Evolutionary conservation across 805 yeast genomes (phyloP).

Genomic region (Yarrowia sp.): DNA sequence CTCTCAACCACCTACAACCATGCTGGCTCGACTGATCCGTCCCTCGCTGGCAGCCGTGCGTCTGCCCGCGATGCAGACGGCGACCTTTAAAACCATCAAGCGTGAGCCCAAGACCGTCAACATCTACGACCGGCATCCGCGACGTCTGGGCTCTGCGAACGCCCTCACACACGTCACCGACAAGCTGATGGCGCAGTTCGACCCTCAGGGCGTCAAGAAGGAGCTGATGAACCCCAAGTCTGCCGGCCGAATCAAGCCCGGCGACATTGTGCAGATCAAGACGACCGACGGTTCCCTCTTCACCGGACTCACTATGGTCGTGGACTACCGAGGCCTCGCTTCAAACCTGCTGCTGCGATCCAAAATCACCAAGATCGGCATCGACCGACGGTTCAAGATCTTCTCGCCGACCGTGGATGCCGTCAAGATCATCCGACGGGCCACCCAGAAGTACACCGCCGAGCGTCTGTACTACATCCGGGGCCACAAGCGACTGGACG

Average conservation of each 20-base stretch:
- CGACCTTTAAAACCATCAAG: neutral
- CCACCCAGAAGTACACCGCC: conserved; percentile 67
- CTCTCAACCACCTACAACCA: neutral
- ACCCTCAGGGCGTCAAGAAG: conserved; percentile 68
- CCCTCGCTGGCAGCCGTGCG: conserved; percentile 23
- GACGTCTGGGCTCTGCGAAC: conserved; percentile 37
- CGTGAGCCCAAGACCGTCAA: conserved; percentile 30
- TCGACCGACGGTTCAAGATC: conserved; percentile 76
- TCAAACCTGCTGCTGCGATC: conserved; percentile 80
- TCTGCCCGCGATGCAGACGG: conserved; percentile 23
- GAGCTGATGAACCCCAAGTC: conserved; percentile 49
- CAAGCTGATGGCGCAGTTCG: conserved; percentile 58
- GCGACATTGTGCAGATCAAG: conserved; percentile 75
- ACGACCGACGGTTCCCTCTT: conserved; percentile 60
- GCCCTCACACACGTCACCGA: conserved; percentile 48
- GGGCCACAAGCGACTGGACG: conserved; percentile 45
- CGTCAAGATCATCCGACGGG: conserved; percentile 75
- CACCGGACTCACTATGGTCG: conserved; percentile 74
- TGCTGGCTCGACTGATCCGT: conserved; percentile 26
- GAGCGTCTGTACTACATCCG: conserved; percentile 89
- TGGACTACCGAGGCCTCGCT: conserved; percentile 69
- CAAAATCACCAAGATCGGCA: conserved; percentile 77
- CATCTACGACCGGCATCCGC: conserved; percentile 39
- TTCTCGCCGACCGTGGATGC: conserved; percentile 75
- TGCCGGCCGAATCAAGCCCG: conserved; percentile 61